phyloP scores from a whole-genome alignment of 441 rosid genomes.

The Adansonia gregorii region DNA sequence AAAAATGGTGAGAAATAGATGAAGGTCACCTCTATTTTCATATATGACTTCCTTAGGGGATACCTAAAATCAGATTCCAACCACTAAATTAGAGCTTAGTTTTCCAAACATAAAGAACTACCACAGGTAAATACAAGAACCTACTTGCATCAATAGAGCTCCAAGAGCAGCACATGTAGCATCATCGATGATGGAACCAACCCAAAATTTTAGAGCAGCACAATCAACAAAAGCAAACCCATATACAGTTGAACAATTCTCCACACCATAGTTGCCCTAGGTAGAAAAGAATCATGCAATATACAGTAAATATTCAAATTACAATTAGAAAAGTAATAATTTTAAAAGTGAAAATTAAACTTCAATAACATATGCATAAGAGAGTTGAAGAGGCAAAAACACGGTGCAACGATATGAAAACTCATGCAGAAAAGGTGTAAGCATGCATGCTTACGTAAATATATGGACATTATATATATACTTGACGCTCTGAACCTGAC shows the following conservation, averaged over 20 bases:
- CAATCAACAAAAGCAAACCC: slow-evolving; percentile 99
- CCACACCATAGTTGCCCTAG: slow-evolving; percentile 56
- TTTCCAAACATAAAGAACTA: slow-evolving; percentile 16
- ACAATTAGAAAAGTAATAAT: neutral
- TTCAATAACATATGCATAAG: neutral
- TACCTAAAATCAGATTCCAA: slow-evolving; percentile 52
- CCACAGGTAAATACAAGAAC: slow-evolving; percentile 31
- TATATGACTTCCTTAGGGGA: slow-evolving; percentile 95
- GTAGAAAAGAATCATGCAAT: slow-evolving; percentile 18
- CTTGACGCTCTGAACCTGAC: neutral
- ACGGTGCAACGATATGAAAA: neutral
- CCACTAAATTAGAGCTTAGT: slow-evolving; percentile 28
- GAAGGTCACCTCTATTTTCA: slow-evolving; percentile 71
- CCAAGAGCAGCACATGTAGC: slow-evolving; percentile 86
- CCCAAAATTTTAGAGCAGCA: slow-evolving; percentile 89
- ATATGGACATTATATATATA: neutral
- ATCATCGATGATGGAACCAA: slow-evolving; percentile 81
- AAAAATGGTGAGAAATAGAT: slow-evolving; percentile 23
- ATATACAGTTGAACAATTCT: slow-evolving; percentile 57
- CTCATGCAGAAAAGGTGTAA: neutral
- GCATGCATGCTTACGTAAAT: neutral
- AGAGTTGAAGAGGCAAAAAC: neutral
- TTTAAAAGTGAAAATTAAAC: neutral
- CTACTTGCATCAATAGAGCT: slow-evolving; percentile 93
- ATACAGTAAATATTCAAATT: slow-evolving; percentile 25